Percentiles rank a stretch among this genome's conserved stretches.
Conservation (phyloP, 164 flowering plant species). For the Tinospora cordifolia region DNA sequence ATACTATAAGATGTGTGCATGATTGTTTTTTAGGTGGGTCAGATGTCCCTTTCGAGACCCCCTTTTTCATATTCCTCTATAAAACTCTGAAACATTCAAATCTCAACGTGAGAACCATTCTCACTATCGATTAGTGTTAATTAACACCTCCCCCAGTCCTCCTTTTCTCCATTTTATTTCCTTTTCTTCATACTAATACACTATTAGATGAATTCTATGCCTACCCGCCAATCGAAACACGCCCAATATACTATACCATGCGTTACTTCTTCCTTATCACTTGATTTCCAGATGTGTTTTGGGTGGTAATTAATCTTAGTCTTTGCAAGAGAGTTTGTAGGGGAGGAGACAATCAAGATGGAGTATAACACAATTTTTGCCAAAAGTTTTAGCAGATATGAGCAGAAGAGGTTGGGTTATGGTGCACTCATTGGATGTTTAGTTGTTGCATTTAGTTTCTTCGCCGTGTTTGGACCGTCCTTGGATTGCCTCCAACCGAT, state of each 20-base stretch:
- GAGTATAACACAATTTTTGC: slow-evolving; percentile 26
- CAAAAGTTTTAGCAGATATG: slow-evolving; percentile 36
- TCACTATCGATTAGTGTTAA: background rate
- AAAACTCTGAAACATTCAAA: background rate
- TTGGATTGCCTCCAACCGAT: slow-evolving; percentile 26
- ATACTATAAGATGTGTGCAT: too few species aligned
- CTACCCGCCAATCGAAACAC: background rate
- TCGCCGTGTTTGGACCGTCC: slow-evolving; percentile 30
- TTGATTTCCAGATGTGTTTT: background rate
- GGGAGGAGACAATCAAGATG: slow-evolving; percentile 8
- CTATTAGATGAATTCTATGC: background rate
- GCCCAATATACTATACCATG: background rate
- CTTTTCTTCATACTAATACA: background rate
- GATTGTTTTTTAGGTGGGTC: too few species aligned
- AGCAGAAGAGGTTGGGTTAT: slow-evolving; percentile 30
- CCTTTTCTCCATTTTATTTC: background rate
- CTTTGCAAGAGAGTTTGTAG: background rate
- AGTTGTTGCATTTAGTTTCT: slow-evolving; percentile 21
- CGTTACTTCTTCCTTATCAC: background rate
- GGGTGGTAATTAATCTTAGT: background rate
- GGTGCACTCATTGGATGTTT: slow-evolving; percentile 26
- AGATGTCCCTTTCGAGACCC: too few species aligned
- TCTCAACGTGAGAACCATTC: background rate
- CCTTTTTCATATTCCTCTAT: background rate
- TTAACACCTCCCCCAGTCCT: background rate